Percentiles rank a stretch among this genome's conserved stretches.
Conservation (phyloP, 73 alveolate genomes). For the Tetrahymena borealis region DNA sequence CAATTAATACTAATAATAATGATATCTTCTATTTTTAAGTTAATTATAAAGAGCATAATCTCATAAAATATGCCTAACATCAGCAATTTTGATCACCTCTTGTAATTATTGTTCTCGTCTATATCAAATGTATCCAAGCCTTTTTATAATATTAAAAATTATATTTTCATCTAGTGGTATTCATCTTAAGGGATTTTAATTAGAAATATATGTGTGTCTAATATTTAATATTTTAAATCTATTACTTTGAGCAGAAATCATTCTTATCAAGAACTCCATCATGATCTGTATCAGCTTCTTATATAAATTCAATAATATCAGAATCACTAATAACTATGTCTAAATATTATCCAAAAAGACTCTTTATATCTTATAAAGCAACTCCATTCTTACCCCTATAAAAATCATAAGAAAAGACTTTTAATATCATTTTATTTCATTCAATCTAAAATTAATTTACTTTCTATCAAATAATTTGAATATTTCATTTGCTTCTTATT, state of each 20-base stretch:
- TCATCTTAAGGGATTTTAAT: background rate
- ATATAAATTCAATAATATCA: conserved; percentile 31
- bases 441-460: background rate
- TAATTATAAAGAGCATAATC: no score
- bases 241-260: conserved; percentile 23
- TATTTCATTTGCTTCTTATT: conserved; percentile 42
- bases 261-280: conserved; percentile 34
- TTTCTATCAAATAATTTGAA: conserved; percentile 37
- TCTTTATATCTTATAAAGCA: conserved; percentile 17
- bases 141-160: no score
- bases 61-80: no score
- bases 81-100: no score
- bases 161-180: background rate
- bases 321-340: conserved; percentile 43
- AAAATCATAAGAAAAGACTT: background rate
- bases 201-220: background rate
- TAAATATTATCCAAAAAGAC: conserved; percentile 24
- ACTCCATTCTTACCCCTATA: conserved; percentile 36
- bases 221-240: background rate
- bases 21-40: no score
- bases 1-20: no score
- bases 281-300: conserved; percentile 30
- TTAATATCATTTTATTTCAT: background rate
- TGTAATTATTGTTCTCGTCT: no score
- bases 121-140: no score